phyloP scores from a whole-genome alignment of 1,284 basidiomycete genomes.

The Malassezia brasiliensis region DNA sequence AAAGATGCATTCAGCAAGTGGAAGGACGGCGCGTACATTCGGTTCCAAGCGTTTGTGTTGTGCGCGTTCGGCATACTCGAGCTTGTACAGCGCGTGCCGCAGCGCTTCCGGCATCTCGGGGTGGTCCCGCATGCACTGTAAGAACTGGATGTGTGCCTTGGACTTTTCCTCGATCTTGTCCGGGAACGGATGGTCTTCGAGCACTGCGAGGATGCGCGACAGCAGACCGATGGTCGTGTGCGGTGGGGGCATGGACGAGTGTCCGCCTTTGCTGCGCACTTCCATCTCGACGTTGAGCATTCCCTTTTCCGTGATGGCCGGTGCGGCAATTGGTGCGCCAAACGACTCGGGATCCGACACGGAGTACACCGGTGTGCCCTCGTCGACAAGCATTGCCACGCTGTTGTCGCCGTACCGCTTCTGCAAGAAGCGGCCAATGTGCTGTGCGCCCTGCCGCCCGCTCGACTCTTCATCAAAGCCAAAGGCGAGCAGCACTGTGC shows the following conservation, averaged over 20 bases:
- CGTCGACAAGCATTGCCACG: constrained; percentile 38
- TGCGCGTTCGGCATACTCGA: constrained; percentile 48
- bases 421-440: constrained; percentile 23
- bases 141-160: constrained; percentile 50
- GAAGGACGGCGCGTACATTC: neutral
- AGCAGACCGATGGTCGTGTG: constrained; percentile 59
- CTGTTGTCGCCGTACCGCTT: constrained; percentile 27
- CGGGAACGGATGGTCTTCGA: constrained; percentile 55
- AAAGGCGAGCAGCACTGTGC: constrained; percentile 56
- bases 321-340: constrained; percentile 45
- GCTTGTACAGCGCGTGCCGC: constrained; percentile 48
- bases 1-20: neutral
- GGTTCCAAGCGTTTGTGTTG: constrained; percentile 8
- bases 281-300: constrained; percentile 49
- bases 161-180: constrained; percentile 42
- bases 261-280: constrained; percentile 55
- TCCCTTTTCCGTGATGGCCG: constrained; percentile 60
- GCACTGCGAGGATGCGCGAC: constrained; percentile 54
- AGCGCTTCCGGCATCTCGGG: constrained; percentile 52
- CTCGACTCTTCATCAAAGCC: constrained; percentile 63
- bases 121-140: constrained; percentile 54
- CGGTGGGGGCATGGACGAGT: constrained; percentile 58
- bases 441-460: constrained; percentile 36
- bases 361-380: constrained; percentile 29
- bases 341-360: constrained; percentile 18